Conservation (phyloP, 306 rosid species). For the Malus sylvestris region DNA sequence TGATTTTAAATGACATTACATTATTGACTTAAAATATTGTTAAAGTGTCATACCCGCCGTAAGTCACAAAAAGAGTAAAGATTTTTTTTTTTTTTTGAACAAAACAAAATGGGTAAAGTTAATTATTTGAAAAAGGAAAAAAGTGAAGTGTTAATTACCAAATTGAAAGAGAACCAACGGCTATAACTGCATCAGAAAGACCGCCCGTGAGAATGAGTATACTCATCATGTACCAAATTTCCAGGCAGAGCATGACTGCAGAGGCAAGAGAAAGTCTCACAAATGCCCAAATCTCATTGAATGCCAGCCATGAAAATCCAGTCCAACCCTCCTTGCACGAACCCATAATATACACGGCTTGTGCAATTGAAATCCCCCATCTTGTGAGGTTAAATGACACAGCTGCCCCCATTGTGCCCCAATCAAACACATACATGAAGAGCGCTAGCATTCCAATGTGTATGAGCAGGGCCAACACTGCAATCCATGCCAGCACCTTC, state of each 20-base stretch:
- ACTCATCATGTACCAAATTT: slow-evolving; percentile 39
- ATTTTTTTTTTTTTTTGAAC: no score
- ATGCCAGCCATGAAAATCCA: slow-evolving; percentile 62
- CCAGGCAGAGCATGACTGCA: slow-evolving; percentile 75
- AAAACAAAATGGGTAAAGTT: no score
- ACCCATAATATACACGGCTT: slow-evolving; percentile 46
- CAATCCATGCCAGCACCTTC: slow-evolving; percentile 50
- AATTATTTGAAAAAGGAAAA: no score
- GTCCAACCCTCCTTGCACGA: slow-evolving; percentile 73
- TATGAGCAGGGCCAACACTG: slow-evolving; percentile 26
- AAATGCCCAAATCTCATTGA: slow-evolving; percentile 65
- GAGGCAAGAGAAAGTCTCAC: slow-evolving; percentile 66
- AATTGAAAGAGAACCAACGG: slow-evolving; percentile 42
- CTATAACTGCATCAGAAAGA: slow-evolving; percentile 36
- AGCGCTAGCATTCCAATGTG: slow-evolving; percentile 52
- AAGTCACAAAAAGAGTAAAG: no score
- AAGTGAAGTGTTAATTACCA: slow-evolving; percentile 27
- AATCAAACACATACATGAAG: slow-evolving; percentile 30
- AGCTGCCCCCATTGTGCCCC: slow-evolving; percentile 63
- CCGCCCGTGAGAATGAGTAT: slow-evolving; percentile 28
- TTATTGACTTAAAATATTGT: no score
- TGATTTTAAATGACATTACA: no score
- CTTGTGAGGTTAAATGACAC: slow-evolving; percentile 44
- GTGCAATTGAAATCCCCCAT: slow-evolving; percentile 52
- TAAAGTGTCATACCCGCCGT: accelerated